These are phyloP conservation scores for Gastrolobium bilobum DNA, from an alignment of 306 rosid genomes.

Conservation along the genomic window DNA sequence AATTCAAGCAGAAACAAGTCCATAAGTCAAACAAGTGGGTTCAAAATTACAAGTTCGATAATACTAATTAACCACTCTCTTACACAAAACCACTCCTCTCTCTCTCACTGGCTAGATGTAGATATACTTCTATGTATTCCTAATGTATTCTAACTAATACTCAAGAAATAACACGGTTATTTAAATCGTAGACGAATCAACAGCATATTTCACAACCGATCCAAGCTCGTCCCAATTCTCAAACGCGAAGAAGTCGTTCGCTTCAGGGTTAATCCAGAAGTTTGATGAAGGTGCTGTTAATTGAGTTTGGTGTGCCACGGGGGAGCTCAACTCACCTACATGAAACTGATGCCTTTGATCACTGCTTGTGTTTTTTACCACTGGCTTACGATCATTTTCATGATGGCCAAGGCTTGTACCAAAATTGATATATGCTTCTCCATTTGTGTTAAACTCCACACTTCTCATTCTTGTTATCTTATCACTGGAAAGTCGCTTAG, in stretches of 20 bases:
- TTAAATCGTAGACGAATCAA: conserved; percentile 53
- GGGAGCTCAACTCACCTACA: conserved; percentile 43
- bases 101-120: not conserved
- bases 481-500: conserved; percentile 50
- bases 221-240: conserved; percentile 89
- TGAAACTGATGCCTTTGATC: conserved; percentile 45
- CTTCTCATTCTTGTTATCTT: conserved; percentile 43
- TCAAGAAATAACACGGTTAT: not conserved
- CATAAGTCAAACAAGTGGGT: not conserved
- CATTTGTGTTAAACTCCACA: conserved; percentile 48
- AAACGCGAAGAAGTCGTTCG: conserved; percentile 43
- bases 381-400: conserved; percentile 49
- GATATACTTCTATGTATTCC: not conserved
- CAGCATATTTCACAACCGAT: conserved; percentile 71
- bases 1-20: too few relatives aligned
- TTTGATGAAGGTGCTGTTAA: conserved; percentile 49
- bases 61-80: not conserved
- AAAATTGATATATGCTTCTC: conserved; percentile 66
- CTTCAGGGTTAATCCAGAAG: conserved; percentile 50
- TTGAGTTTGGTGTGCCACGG: conserved; percentile 45
- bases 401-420: conserved; percentile 31
- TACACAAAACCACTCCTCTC: not conserved
- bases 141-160: not conserved
- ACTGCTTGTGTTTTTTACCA: conserved; percentile 15
- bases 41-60: not conserved